Evolutionary conservation across 805 yeast genomes (phyloP), one percentile per base, ranked within the genome.

Genomic region (Yamadazyma endophytica): DNA sequence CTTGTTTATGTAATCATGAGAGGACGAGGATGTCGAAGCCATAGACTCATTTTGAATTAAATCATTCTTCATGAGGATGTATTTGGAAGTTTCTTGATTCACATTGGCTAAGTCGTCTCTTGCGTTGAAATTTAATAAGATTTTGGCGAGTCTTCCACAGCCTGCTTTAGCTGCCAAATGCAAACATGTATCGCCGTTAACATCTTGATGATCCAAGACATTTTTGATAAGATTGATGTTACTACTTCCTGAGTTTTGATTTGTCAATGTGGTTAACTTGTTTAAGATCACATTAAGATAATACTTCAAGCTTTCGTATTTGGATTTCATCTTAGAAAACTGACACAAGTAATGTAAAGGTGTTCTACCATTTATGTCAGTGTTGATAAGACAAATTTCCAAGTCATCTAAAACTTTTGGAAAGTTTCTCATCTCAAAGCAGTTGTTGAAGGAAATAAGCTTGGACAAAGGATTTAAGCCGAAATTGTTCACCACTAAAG

Each of bases 381-480:
- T 69, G 52, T 82, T 83, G 41, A 84, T 76, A n/a, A 86, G 68
- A 6, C 92, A 81, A 34, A 79, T 81, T 37, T 80, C 79, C 30
- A 92, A 66, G 28, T 88, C 61, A 32, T 85, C 92, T 29, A 87
- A 73, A 2, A 90, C 73, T 41, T 72, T 74, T 4, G 92, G 82
- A 49, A 92, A 90, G 11, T 90, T 77, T 39, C 88, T 73, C 41
- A 83, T 69, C 19, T 85, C 82, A 54, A 73, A 88, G 34, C 95
- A 82, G 59, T 92, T 92, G 30, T 95, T 89, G 62, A 88, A 92
- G 45, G 80, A 68, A 2, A 90, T 83, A 15, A 92, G 68, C 46
- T 95, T 76, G 59, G 90, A 82, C 22, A 92, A 64, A 4, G 97
- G 94, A 14, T 88, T 89, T 50, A 89, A 86, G 0, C 96, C 96